Evolutionary conservation across 352 stramenopile species (phyloP).

Genomic region (Globisporangium solare): DNA sequence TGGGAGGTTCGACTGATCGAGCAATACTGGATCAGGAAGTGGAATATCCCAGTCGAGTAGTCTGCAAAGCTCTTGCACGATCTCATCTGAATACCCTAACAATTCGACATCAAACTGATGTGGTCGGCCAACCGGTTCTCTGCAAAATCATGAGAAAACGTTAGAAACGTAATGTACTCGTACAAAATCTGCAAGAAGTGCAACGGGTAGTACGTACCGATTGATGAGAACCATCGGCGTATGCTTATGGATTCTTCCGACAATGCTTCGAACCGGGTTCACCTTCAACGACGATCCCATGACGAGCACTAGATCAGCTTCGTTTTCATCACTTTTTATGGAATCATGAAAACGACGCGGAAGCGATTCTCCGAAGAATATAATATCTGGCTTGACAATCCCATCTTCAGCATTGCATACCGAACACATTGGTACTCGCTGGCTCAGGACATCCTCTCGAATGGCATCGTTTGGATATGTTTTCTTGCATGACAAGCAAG

Average conservation of each 20-base stretch:
- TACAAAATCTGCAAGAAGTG: neutral
- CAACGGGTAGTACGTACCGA: constrained; percentile 24
- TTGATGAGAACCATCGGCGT: constrained; percentile 86
- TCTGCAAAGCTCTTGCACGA: constrained; percentile 75
- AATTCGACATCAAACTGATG: constrained; percentile 85
- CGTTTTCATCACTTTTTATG: constrained; percentile 72
- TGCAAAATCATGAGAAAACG: constrained; percentile 9
- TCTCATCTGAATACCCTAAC: constrained; percentile 81
- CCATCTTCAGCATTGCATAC: constrained; percentile 72
- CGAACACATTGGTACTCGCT: constrained; percentile 76
- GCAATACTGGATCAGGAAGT: constrained; percentile 54
- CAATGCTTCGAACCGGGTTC: constrained; percentile 90
- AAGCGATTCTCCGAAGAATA: constrained; percentile 97
- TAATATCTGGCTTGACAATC: constrained; percentile 97
- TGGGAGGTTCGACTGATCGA: constrained; percentile 58
- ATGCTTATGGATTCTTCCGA: constrained; percentile 74
- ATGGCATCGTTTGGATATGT: constrained; percentile 83
- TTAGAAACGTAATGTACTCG: neutral
- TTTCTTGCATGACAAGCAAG: constrained; percentile 88
- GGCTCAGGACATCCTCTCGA: constrained; percentile 73
- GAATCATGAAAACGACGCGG: constrained; percentile 86
- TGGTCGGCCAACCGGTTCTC: constrained; percentile 73
- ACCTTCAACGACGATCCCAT: constrained; percentile 99
- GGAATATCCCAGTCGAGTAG: constrained; percentile 76
- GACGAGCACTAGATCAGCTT: constrained; percentile 96